Evolutionary conservation across 1,139 yeast genomes (phyloP).

Genomic region (Candida dubliniensis): DNA sequence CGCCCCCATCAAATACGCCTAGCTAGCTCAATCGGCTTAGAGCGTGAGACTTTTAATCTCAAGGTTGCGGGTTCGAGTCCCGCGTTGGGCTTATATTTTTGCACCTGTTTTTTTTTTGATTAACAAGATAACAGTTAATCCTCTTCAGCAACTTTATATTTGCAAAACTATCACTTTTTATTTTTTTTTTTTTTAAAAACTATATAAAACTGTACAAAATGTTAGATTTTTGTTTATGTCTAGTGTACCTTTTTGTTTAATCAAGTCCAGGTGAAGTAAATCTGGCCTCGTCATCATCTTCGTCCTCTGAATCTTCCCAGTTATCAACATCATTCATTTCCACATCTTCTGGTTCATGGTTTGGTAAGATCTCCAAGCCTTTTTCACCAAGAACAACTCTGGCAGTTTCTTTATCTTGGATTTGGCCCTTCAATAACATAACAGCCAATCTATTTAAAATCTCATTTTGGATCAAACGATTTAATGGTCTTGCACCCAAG

Average conservation of each 20-base stretch:
- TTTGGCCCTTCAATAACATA: constrained; percentile 82
- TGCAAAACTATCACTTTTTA: neutral
- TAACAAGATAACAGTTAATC: neutral
- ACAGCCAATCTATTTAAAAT: constrained; percentile 85
- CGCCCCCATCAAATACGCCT: neutral
- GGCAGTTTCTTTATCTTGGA: constrained; percentile 83
- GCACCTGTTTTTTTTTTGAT: neutral
- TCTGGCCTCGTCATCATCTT: constrained; percentile 44
- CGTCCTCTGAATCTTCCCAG: constrained; percentile 56
- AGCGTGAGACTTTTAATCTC: constrained; percentile 10
- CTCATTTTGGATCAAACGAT: constrained; percentile 87
- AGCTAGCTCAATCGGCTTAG: constrained; percentile 8
- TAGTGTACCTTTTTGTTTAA: neutral
- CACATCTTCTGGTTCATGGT: constrained; percentile 69
- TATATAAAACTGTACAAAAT: neutral
- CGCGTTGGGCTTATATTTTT: constrained; percentile 42
- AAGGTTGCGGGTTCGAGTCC: constrained; percentile 54
- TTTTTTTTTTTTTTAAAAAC: neutral
- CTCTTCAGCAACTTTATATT: neutral
- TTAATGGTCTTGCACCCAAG: constrained; percentile 96
- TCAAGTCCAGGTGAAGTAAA: constrained; percentile 10
- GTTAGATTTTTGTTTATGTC: no score
- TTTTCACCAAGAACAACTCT: constrained; percentile 57
- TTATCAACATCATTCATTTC: constrained; percentile 58
- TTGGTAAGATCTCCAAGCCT: constrained; percentile 80